These are phyloP conservation scores for Flagelloscypha sp. DNA, from an alignment of 768 basidiomycete genomes.

Conservation along the genomic window DNA sequence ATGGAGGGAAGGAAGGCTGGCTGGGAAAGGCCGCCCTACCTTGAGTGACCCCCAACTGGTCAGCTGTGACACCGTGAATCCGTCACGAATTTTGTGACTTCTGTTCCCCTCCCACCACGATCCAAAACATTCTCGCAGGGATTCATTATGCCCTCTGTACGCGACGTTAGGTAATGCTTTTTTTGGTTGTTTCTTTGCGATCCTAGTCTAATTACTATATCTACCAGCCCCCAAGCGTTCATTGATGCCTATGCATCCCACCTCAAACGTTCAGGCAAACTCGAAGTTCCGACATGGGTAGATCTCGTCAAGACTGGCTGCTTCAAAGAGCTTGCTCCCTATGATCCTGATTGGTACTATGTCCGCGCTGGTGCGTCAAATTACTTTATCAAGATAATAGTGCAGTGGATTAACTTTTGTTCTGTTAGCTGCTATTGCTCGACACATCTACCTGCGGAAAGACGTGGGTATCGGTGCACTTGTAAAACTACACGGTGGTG, in stretches of 20 bases:
- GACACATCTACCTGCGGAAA: slow-evolving; percentile 99
- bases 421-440: slow-evolving; percentile 79
- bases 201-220: too few species aligned
- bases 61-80: too few species aligned
- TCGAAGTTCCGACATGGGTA: slow-evolving; percentile 98
- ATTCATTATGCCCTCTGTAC: too few species aligned
- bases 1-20: too few species aligned
- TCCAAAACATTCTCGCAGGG: slow-evolving; percentile 2
- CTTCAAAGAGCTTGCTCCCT: slow-evolving; percentile 97
- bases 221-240: slow-evolving; percentile 82
- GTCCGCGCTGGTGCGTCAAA: slow-evolving; percentile 81
- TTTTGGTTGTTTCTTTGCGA: slow-evolving; percentile 2
- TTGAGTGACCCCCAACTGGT: too few species aligned
- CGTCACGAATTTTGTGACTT: too few species aligned
- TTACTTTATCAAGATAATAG: neutral
- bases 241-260: slow-evolving; percentile 92
- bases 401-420: neutral
- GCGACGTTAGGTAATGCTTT: slow-evolving; percentile 29
- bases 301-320: slow-evolving; percentile 97
- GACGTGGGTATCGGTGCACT: slow-evolving; percentile 91
- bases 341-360: slow-evolving; percentile 99
- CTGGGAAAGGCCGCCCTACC: too few species aligned
- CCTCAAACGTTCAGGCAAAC: slow-evolving; percentile 97
- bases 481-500: slow-evolving; percentile 93
- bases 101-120: too few species aligned